Evolutionary conservation across 495 filamentous ascomycete species (phyloP).

Genomic region (Podospora appendiculata): DNA sequence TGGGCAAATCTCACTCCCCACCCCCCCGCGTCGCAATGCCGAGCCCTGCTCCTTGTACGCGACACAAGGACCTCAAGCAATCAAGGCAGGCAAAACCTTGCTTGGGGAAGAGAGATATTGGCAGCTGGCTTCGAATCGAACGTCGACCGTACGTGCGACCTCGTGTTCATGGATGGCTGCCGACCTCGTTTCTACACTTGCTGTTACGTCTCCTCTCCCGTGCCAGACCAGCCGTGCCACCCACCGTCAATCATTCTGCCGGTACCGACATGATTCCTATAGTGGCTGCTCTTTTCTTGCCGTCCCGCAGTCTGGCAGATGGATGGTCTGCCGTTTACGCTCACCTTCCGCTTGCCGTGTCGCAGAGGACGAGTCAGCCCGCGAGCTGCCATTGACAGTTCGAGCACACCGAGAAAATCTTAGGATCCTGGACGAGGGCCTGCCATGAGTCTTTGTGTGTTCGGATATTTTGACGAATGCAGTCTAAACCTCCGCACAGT

Average conservation of each 20-base stretch:
- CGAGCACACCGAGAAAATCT: neutral
- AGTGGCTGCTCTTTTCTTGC: neutral
- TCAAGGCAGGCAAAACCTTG: too few species aligned
- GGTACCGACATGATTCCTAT: constrained; percentile 1
- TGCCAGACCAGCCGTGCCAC: constrained; percentile 11
- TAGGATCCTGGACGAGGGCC: too few species aligned
- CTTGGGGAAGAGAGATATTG: neutral
- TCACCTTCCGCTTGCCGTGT: neutral
- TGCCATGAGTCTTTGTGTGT: neutral
- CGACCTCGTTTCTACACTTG: neutral
- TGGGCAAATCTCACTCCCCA: too few species aligned
- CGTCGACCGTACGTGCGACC: neutral
- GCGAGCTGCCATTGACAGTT: neutral
- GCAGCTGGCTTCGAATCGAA: neutral
- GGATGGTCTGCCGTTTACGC: neutral
- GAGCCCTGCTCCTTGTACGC: too few species aligned
- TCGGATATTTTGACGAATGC: constrained; percentile 5
- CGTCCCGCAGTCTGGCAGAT: neutral
- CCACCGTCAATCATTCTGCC: constrained; percentile 13
- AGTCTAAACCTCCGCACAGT: constrained; percentile 8
- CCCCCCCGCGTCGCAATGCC: too few species aligned
- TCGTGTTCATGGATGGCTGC: constrained; percentile 3
- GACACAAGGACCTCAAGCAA: too few species aligned
- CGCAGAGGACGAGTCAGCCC: neutral
- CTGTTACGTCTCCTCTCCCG: neutral